phyloP scores from a whole-genome alignment of 139 green algal genomes.

The Deuterostichococcus epilithicus region DNA sequence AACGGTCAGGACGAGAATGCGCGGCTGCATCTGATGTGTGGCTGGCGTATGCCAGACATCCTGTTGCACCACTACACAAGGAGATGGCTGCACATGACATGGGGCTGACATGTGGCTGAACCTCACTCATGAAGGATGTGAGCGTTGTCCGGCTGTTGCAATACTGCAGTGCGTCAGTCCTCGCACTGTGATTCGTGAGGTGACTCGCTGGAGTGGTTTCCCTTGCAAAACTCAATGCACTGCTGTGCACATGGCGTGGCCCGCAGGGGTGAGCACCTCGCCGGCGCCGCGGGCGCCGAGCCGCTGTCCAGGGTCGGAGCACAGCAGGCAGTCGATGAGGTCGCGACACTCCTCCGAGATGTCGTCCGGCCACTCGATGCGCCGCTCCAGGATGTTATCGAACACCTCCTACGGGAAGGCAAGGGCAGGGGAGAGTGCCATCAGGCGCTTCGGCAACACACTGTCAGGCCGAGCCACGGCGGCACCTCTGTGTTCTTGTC shows the following conservation, averaged over 20 bases:
- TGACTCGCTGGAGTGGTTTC: too few species aligned
- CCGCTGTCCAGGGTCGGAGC: conserved; percentile 54
- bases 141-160: too few species aligned
- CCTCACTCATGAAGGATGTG: too few species aligned
- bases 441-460: background rate
- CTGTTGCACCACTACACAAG: background rate
- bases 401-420: conserved; percentile 69
- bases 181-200: too few species aligned
- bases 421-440: background rate
- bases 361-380: conserved; percentile 65
- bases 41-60: background rate
- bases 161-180: too few species aligned
- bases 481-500: too few species aligned
- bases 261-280: background rate
- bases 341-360: conserved; percentile 72
- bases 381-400: conserved; percentile 86
- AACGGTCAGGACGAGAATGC: background rate
- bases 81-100: background rate
- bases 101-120: background rate
- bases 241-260: too few species aligned
- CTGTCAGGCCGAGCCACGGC: too few species aligned
- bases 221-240: too few species aligned
- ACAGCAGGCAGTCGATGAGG: conserved; percentile 78
- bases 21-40: background rate
- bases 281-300: conserved; percentile 60